Base-by-base conservation (phyloP, 257 asterid genomes). In the Thymus quinquecostatus region DNA sequence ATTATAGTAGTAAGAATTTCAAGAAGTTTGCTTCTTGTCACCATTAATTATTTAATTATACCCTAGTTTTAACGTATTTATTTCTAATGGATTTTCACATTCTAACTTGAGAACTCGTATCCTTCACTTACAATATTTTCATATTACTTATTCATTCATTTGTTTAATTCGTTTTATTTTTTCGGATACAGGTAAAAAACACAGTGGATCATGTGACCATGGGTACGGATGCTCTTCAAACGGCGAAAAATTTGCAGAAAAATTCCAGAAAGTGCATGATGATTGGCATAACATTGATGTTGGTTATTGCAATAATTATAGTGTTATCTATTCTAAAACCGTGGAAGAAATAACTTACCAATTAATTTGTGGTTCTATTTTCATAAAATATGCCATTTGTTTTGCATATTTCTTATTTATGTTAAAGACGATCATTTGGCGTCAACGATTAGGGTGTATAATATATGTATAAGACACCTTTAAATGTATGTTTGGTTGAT, bases 141-240 rank as follows among this genome's bases (percentile, higher is more conserved):
- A 57, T 59, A 6, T 34, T 34, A 0, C 36, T 34, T 1, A n/a
- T 13, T n/a, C 0, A 36, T 60, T 3, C 36, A 2, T n/a, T 38
- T 41, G 30, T 41, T 51, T 28, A 1, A 34, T 21, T 49, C 4
- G 1, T 43, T 53, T 28, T 27, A 9, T 57, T 32, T 0, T 60
- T 14, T 27, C 28, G 38, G 1, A 34, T 73, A 10, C 71, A 91
- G 97, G 97, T 91, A 60, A 73, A 55, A 78, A 86, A 83, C 79
- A 86, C 96, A 62, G 92, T 89, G 72, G 96, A 89, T 63, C 96
- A 91, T 13, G 97, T 91, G 45, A 68, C 80, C 45, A 78, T 76
- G 90, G 97, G 95, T 4, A 81, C 89, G 33, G 95, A 86, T 81
- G 95, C 95, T 64, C 96, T 91, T 54, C 88, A 91, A 77, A 87